Conservation (phyloP, 495 filamentous ascomycete species). For the Talaromyces nanjingensis region DNA sequence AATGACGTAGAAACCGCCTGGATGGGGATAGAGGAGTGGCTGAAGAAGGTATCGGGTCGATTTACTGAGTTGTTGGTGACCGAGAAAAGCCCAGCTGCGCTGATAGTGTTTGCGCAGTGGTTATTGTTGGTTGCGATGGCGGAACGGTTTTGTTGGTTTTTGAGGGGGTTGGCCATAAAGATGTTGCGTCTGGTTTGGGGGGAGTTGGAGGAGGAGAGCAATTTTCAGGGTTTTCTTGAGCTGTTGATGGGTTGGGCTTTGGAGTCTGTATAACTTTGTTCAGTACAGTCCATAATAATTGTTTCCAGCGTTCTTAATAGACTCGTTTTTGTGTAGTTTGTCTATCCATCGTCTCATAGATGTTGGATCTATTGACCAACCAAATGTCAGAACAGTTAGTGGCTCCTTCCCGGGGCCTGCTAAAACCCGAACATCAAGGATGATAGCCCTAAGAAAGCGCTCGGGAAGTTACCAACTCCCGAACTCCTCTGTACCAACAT, state of each 20-base stretch:
- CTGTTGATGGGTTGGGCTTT: background rate
- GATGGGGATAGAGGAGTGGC: constrained; percentile 14
- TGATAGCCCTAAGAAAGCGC: background rate
- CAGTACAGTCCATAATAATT: background rate
- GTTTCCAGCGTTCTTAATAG: background rate
- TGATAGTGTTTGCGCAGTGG: constrained; percentile 2
- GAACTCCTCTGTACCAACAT: background rate
- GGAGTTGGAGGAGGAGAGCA: background rate
- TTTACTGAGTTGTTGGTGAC: constrained; percentile 6
- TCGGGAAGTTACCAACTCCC: background rate
- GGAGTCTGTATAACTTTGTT: background rate
- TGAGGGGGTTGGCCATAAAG: background rate
- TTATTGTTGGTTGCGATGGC: background rate
- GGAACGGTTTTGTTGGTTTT: background rate
- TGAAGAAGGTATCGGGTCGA: constrained; percentile 13
- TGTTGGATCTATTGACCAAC: background rate
- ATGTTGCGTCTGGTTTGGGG: background rate
- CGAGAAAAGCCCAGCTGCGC: background rate
- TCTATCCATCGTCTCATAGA: background rate
- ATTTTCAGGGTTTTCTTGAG: background rate
- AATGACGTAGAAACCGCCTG: constrained; percentile 11
- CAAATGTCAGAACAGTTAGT: background rate
- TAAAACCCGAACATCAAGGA: background rate
- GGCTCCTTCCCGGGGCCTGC: background rate
- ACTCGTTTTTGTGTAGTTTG: background rate